These are phyloP conservation scores for Apiospora malaysiana DNA, from an alignment of 2,329 filamentous ascomycete species.

Conservation along the genomic window DNA sequence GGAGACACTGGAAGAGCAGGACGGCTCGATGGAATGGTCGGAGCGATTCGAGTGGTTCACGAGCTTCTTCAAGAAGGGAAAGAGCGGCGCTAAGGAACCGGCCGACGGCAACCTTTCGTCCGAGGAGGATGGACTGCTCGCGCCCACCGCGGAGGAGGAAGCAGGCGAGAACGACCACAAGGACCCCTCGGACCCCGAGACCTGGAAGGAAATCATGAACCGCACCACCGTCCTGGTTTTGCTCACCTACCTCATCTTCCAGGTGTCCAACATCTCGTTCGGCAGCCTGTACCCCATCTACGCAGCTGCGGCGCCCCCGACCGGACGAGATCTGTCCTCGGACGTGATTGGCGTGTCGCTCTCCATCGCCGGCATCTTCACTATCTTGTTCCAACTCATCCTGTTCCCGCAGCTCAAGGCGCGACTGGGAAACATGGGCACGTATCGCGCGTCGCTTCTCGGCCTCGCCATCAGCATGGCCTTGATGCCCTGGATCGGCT, in stretches of 20 bases:
- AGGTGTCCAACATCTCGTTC: conserved; percentile 92
- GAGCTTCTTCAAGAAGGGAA: conserved; percentile 27
- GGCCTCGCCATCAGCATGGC: conserved; percentile 84
- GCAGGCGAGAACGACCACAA: conserved; percentile 50
- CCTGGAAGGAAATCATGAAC: conserved; percentile 69
- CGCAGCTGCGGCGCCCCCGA: conserved; percentile 74
- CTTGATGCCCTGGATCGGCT: conserved; percentile 88
- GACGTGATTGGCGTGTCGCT: conserved; percentile 84
- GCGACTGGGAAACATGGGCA: conserved; percentile 82
- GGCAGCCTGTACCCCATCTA: conserved; percentile 97
- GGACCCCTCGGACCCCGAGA: conserved; percentile 52
- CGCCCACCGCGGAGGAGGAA: conserved; percentile 43
- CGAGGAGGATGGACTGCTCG: conserved; percentile 34
- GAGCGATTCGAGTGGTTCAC: conserved; percentile 42
- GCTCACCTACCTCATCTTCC: conserved; percentile 88
- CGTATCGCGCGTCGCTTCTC: conserved; percentile 79
- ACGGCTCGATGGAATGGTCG: conserved; percentile 37
- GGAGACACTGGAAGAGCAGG: conserved; percentile 73
- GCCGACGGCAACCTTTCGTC: neutral
- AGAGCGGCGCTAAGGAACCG: conserved; percentile 28
- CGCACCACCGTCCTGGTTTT: conserved; percentile 83
- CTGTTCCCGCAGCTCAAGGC: conserved; percentile 81
- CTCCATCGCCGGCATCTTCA: conserved; percentile 82
- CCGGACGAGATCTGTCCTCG: conserved; percentile 76
- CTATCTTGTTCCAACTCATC: conserved; percentile 88